Evolutionary conservation across 139 green algal species (phyloP).

Genomic region (Penium margaritaceum): DNA sequence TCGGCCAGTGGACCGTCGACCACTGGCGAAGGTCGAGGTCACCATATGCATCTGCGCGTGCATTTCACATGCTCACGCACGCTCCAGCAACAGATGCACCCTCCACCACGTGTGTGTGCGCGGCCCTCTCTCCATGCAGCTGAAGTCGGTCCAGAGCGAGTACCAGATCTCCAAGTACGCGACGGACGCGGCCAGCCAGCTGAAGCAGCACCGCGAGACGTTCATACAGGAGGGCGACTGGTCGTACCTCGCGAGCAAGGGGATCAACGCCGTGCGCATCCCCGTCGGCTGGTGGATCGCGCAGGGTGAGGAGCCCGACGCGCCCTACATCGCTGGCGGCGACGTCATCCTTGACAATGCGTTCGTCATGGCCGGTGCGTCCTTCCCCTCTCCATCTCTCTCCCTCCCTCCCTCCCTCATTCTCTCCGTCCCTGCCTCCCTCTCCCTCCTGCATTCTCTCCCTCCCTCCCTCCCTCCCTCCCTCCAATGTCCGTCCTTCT

Average conservation of each 20-base stretch:
- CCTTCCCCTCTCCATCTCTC: too few relatives aligned
- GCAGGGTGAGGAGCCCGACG: slow-evolving; percentile 19
- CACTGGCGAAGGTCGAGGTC: too few relatives aligned
- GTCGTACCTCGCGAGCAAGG: not conserved
- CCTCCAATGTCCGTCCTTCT: too few relatives aligned
- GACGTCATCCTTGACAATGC: slow-evolving; percentile 16
- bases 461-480: too few relatives aligned
- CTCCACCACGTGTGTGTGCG: too few relatives aligned
- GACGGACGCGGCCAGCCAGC: not conserved
- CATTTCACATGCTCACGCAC: too few relatives aligned
- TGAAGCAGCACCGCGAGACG: not conserved
- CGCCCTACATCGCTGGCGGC: slow-evolving; percentile 1
- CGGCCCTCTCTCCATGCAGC: not conserved
- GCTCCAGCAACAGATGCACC: too few relatives aligned
- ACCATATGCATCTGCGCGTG: too few relatives aligned
- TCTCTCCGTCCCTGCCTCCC: too few relatives aligned
- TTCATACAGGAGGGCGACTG: slow-evolving; percentile 24
- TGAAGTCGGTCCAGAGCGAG: not conserved
- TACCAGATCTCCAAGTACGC: slow-evolving; percentile 1
- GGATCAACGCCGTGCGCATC: slow-evolving; percentile 30
- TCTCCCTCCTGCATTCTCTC: too few relatives aligned
- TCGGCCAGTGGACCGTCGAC: too few relatives aligned
- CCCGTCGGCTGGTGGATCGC: slow-evolving; percentile 33
- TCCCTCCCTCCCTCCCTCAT: too few relatives aligned
- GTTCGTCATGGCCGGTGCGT: slow-evolving; percentile 9